A percentile compares a stretch with the other conserved stretches of the same genome.
Conservation (phyloP, 163 green algal species). For the Scenedesmus sp. region DNA sequence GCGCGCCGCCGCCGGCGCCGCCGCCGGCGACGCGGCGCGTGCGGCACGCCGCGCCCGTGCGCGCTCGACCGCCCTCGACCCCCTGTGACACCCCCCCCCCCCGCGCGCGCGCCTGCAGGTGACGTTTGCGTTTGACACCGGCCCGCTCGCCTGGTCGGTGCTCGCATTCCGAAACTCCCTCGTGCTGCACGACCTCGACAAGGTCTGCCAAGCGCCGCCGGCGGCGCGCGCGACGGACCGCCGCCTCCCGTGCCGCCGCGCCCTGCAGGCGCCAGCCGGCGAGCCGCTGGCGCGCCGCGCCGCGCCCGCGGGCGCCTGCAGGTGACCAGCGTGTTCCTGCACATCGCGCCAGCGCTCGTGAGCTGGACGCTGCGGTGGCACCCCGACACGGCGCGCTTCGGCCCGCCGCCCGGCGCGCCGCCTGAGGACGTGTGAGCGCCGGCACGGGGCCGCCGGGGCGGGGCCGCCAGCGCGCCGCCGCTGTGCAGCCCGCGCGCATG, state of each 20-base stretch:
- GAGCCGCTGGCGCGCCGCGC: no score
- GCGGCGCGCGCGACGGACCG: no score
- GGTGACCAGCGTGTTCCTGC: constrained; percentile 78
- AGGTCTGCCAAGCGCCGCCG: no score
- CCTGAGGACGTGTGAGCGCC: no score
- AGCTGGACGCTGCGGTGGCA: constrained; percentile 70
- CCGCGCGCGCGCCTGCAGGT: constrained; percentile 68
- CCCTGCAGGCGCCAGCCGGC: no score
- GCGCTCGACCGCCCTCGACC: neutral
- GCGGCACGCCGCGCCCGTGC: neutral
- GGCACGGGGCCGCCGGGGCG: no score
- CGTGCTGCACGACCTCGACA: constrained; percentile 83
- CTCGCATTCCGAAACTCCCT: constrained; percentile 83
- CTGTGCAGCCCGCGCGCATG: no score
- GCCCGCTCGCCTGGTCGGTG: constrained; percentile 77
- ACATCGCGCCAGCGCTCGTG: constrained; percentile 70
- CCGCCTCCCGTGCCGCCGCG: no score
- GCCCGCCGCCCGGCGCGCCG: constrained; percentile 9
- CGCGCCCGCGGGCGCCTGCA: constrained; percentile 20
- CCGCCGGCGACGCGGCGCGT: neutral
- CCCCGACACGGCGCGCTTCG: constrained; percentile 44
- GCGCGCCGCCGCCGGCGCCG: neutral
- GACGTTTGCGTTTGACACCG: constrained; percentile 74
- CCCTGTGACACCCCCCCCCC: no score
- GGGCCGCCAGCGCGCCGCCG: no score